These are phyloP conservation scores for Lactifluus rugatus DNA, from an alignment of 768 basidiomycete genomes.

Conservation along the genomic window DNA sequence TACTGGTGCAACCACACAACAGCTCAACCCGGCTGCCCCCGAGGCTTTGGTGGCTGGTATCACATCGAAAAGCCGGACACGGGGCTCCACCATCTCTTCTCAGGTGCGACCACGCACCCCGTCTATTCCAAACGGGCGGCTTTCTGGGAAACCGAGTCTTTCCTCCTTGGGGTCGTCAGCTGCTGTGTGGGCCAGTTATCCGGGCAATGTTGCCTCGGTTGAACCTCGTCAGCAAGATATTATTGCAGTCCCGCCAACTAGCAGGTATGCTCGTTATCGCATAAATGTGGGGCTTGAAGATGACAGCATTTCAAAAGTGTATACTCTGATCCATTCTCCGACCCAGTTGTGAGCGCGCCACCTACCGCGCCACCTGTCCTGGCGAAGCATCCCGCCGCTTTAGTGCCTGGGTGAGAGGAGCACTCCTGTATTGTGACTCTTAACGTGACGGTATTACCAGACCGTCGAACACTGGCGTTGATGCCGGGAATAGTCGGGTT, in stretches of 20 bases:
- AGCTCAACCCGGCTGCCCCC: background rate
- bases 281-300: background rate
- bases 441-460: background rate
- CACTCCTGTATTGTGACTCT: background rate
- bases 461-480: background rate
- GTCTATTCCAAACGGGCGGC: slow-evolving; percentile 8
- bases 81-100: slow-evolving; percentile 19
- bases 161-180: slow-evolving; percentile 14
- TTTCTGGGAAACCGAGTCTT: slow-evolving; percentile 14
- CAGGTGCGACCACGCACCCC: slow-evolving; percentile 17
- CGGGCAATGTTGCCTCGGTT: background rate
- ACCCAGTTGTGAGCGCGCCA: slow-evolving; percentile 3
- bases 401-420: slow-evolving; percentile 6
- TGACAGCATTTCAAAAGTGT: background rate
- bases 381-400: background rate
- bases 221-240: slow-evolving; percentile 9
- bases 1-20: background rate
- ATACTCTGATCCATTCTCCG: background rate
- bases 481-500: background rate
- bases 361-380: background rate
- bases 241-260: background rate
- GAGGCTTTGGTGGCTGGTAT: slow-evolving; percentile 3
- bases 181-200: background rate
- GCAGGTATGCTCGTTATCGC: background rate
- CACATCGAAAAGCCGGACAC: slow-evolving; percentile 11